phyloP scores from a whole-genome alignment of 169 alveolate genomes.

The Eimeria falciformis region DNA sequence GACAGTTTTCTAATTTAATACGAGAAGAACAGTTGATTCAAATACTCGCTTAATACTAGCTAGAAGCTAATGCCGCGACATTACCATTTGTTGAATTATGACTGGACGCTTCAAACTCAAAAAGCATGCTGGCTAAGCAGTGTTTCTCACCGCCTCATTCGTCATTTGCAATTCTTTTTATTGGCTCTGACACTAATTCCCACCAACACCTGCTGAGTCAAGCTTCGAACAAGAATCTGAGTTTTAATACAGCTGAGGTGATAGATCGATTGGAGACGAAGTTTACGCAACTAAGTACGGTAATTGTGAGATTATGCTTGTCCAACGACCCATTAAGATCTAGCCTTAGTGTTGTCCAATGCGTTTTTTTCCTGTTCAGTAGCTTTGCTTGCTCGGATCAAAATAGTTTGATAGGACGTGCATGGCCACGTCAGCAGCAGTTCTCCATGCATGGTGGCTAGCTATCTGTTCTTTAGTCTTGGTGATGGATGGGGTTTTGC shows the following conservation, averaged over 20 bases:
- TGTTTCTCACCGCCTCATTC: slow-evolving; percentile 75
- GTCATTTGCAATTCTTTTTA: slow-evolving; percentile 57
- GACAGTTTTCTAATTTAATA: slow-evolving; percentile 82
- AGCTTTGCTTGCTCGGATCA: neutral
- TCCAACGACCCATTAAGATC: slow-evolving; percentile 77
- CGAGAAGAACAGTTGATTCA: slow-evolving; percentile 81
- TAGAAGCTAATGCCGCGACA: slow-evolving; percentile 81
- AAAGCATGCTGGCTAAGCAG: slow-evolving; percentile 81
- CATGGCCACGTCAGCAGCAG: too few species aligned
- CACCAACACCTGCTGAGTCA: slow-evolving; percentile 8
- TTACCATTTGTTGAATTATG: slow-evolving; percentile 81
- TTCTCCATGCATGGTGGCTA: too few species aligned
- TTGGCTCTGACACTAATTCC: slow-evolving; percentile 33
- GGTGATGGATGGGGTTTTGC: too few species aligned
- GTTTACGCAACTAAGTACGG: slow-evolving; percentile 75
- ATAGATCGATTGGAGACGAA: slow-evolving; percentile 78
- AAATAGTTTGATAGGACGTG: too few species aligned
- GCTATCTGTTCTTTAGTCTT: too few species aligned
- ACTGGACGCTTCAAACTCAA: slow-evolving; percentile 82
- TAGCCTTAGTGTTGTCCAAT: slow-evolving; percentile 75
- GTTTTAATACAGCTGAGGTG: slow-evolving; percentile 60
- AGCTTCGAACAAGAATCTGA: slow-evolving; percentile 30
- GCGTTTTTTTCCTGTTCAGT: neutral
- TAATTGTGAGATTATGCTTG: slow-evolving; percentile 80
- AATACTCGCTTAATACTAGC: slow-evolving; percentile 80